Evolutionary conservation across 257 asterid genomes (phyloP).

Genomic region (Solanum verrucosum): DNA sequence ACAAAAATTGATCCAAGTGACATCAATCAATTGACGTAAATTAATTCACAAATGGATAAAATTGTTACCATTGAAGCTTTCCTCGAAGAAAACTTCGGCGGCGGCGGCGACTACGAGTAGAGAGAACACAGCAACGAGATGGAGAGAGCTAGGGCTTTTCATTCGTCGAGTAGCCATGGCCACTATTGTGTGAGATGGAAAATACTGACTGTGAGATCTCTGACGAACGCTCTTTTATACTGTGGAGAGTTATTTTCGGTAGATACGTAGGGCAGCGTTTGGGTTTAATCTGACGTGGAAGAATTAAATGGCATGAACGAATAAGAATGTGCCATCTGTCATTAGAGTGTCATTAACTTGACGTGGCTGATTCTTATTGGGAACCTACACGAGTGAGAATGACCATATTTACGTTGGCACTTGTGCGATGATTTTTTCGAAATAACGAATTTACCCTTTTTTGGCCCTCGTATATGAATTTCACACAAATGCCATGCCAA

Average conservation of each 20-base stretch:
- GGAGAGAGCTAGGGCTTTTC: constrained; percentile 33
- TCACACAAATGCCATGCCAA: not conserved
- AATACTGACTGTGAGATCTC: not conserved
- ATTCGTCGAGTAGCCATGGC: constrained; percentile 58
- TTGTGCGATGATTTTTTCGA: not conserved
- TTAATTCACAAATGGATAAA: not conserved
- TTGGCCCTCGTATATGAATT: not conserved
- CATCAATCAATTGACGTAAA: not conserved
- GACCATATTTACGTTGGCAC: constrained; percentile 8
- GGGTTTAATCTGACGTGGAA: constrained; percentile 25
- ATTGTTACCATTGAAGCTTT: constrained; percentile 64
- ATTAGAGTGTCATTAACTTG: constrained; percentile 21
- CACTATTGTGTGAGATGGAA: not conserved
- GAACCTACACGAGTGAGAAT: constrained; percentile 16
- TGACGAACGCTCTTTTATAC: not conserved
- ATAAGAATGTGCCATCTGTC: not conserved
- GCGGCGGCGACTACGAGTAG: constrained; percentile 46
- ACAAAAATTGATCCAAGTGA: not conserved
- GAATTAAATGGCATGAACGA: not conserved
- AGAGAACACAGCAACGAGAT: constrained; percentile 37
- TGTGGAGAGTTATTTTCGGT: constrained; percentile 1
- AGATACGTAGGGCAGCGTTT: constrained; percentile 1
- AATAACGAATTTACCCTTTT: not conserved
- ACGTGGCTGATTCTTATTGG: constrained; percentile 59
- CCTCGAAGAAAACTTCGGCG: constrained; percentile 79